These are phyloP conservation scores for Lipomyces starkeyi DNA, from an alignment of 805 yeast species.

Conservation along the genomic window DNA sequence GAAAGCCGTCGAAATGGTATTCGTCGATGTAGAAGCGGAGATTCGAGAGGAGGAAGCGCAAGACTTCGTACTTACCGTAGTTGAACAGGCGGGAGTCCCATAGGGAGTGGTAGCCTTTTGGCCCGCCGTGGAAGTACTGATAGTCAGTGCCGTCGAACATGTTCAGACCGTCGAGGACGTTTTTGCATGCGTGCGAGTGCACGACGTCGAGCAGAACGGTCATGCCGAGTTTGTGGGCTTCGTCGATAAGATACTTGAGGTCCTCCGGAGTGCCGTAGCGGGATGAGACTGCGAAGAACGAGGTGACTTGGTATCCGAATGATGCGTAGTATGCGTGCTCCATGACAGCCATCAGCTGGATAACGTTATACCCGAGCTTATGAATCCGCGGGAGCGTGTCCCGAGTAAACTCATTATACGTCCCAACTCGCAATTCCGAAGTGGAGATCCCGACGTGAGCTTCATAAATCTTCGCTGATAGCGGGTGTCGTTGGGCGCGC, in stretches of 20 bases:
- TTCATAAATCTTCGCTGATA: slow-evolving; percentile 79
- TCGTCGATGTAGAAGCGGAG: slow-evolving; percentile 82
- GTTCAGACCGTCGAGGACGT: slow-evolving; percentile 91
- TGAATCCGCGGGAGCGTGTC: slow-evolving; percentile 84
- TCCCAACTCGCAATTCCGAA: slow-evolving; percentile 82
- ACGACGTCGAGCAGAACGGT: slow-evolving; percentile 89
- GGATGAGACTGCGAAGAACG: slow-evolving; percentile 87
- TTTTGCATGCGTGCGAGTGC: slow-evolving; percentile 94
- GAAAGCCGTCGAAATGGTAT: slow-evolving; percentile 89
- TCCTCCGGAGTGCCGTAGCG: slow-evolving; percentile 97
- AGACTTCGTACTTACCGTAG: slow-evolving; percentile 88
- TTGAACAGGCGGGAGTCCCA: slow-evolving; percentile 98
- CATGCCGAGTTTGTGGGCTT: slow-evolving; percentile 88
- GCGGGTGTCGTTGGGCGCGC: slow-evolving; percentile 51
- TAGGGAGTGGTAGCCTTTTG: slow-evolving; percentile 82
- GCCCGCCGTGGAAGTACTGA: slow-evolving; percentile 93
- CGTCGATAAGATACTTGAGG: slow-evolving; percentile 84
- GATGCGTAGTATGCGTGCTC: slow-evolving; percentile 98
- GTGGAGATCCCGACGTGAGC: slow-evolving; percentile 94
- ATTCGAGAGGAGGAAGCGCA: slow-evolving; percentile 83
- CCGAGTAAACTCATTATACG: slow-evolving; percentile 82
- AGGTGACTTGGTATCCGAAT: slow-evolving; percentile 96
- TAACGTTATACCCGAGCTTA: slow-evolving; percentile 86
- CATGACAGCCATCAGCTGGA: slow-evolving; percentile 97
- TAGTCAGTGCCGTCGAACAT: slow-evolving; percentile 94